Base-by-base conservation (phyloP, 2,329 filamentous ascomycete genomes). In the Hymenoscyphus occultus region DNA sequence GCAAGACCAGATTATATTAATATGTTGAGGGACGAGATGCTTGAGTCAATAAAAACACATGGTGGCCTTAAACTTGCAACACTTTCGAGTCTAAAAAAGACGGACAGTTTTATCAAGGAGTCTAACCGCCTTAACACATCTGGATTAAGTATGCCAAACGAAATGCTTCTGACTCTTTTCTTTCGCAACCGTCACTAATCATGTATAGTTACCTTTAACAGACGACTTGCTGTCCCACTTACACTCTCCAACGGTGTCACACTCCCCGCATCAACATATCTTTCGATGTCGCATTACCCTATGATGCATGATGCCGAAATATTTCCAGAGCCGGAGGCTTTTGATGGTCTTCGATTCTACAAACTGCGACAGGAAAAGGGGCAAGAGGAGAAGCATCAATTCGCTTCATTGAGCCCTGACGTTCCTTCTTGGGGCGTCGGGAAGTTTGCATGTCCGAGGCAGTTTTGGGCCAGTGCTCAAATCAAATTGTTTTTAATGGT, bases 401-500 rank as follows among this genome's bases (percentile, higher is more conserved):
- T 63, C 39, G 39, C 19, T 6, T 35, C 61, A 31, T 7, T 31
- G 10, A 59, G 39, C 28, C n/a, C 40, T 7, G 56, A 59, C 28
- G 28, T 48, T 14, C 51, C 39, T 54, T 28, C 39, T 2, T 63
- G 39, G 19, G 61, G 61, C 7, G 39, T 35, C 6, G 61, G 56
- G 13, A 59, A 59, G 5, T 39, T 48, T n/a, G 54, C 61, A 19
- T 63, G 61, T 39, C 61, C 56, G 3, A 39, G 61, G 3, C 28
- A 39, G 2, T 59, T 59, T n/a, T 59, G 3, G 10, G 61, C 56
- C 22, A 54, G 39, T 40, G 40, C 39, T 2, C 19, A 48, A 39
- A 59, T 63, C 28, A 63, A 63, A 32, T 12, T 63, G 60, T 13
- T 62, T 1, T 48, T 56, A 4, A 56, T 54, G 42, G 31, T 62